Evolutionary conservation across 257 asterid species (phyloP), one percentile per base, ranked within the genome.

Genomic region (Forsythia viridissima): DNA sequence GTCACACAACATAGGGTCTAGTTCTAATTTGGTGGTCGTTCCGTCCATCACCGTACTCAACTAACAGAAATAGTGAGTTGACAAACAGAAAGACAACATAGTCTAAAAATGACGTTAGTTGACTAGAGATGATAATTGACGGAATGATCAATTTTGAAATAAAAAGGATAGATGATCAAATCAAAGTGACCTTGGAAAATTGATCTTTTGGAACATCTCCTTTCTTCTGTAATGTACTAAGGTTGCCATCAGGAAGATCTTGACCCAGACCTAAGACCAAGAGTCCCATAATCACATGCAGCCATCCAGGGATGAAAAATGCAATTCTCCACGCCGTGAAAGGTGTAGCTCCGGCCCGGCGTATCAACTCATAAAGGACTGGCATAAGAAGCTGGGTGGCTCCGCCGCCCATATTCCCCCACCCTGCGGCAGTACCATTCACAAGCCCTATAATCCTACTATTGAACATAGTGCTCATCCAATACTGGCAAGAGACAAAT

Each of bases 321-420:
- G 92, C 91, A 10, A 89, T 86, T 4, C 95, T 77, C 92, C 95
- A 87, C 0, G 95, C 93, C 0, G 86, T 82, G 73, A 90, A 90
- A 7, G 90, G 87, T 37, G 88, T 84, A 2, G 90, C 87, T 8
- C 95, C 92, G 0, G 69, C 77, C 2, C 39, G 77, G 34, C 81
- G 76, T 4, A 90, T 86, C 52, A 80, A 9, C 79, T 85, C 90
- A 11, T 43, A 89, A 2, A 90, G 85, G 9, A 87, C 77, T 11
- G 93, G 95, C 93, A 90, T 90, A 30, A 90, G 79, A 40, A 90
- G 86, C 76, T 90, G 93, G 7, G 91, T 86, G 3, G 80, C 93
- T 0, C 90, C 95, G 15, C 94, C 94, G 21, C 93, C 93, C 91
- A 90, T 86, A 51, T 90, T 87, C 65, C 91, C 94, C 92, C 94